A percentile compares a stretch with the other conserved stretches of the same genome.
These are phyloP conservation scores for Pluteus cervinus DNA, from an alignment of 768 basidiomycete species.

Conservation along the genomic window DNA sequence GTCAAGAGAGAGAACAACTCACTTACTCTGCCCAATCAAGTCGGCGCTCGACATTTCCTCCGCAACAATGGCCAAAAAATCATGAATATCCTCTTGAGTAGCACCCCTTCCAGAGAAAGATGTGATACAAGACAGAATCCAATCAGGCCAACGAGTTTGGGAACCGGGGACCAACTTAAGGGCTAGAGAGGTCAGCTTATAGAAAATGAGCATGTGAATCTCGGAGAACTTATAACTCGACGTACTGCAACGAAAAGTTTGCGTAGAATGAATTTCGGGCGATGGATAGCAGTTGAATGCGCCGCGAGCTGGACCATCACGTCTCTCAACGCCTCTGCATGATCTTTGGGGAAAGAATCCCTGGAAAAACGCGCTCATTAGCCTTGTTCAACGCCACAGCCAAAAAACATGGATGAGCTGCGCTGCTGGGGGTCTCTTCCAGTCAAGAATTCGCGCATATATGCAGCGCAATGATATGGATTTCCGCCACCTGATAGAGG, in stretches of 20 bases:
- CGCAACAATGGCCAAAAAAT: constrained; percentile 77
- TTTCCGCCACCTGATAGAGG: no score
- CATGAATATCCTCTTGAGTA: constrained; percentile 54
- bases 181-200: constrained; percentile 64
- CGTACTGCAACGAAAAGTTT: constrained; percentile 86
- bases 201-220: constrained; percentile 1
- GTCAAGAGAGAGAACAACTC: constrained; percentile 20
- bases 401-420: not conserved
- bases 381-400: not conserved
- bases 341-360: constrained; percentile 67
- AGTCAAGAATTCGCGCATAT: no score
- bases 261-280: constrained; percentile 67
- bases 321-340: constrained; percentile 53
- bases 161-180: constrained; percentile 59
- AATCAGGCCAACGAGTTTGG: constrained; percentile 65
- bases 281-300: constrained; percentile 52
- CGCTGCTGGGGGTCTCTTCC: no score
- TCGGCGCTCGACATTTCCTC: constrained; percentile 79
- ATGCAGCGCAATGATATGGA: no score
- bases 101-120: constrained; percentile 57
- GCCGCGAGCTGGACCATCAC: constrained; percentile 67
- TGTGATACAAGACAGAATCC: constrained; percentile 63
- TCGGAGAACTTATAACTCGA: constrained; percentile 8
- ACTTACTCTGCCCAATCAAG: constrained; percentile 70
- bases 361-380: constrained; percentile 27